Evolutionary conservation across 768 basidiomycete species (phyloP).

Genomic region (Hygrophorus russula): DNA sequence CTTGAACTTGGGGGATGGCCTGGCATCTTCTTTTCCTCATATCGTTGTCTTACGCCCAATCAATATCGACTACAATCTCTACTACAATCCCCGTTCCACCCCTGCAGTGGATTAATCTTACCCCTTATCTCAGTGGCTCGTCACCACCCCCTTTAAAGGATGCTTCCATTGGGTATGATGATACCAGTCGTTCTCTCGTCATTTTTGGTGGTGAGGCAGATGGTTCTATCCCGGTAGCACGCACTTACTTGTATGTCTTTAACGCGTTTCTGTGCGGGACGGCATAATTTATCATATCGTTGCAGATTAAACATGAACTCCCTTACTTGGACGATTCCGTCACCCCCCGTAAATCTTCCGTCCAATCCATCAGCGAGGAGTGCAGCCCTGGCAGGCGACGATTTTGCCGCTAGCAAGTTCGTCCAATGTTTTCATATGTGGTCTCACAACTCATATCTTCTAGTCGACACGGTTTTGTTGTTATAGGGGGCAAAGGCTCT

Average conservation of each 20-base stretch:
- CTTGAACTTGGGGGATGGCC: constrained; percentile 20
- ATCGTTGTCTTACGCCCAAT: constrained; percentile 24
- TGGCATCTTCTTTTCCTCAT: constrained; percentile 14
- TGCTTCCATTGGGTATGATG: constrained; percentile 57
- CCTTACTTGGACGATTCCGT: constrained; percentile 49
- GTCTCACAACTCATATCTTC: constrained; percentile 9
- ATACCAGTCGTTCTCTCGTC: constrained; percentile 43
- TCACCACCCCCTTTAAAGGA: constrained; percentile 57
- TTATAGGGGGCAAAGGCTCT: constrained; percentile 60
- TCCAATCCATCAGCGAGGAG: constrained; percentile 49
- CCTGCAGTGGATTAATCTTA: constrained; percentile 69
- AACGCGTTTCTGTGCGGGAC: background rate
- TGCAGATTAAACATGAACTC: constrained; percentile 51
- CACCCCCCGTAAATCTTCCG: constrained; percentile 35
- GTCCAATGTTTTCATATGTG: constrained; percentile 17
- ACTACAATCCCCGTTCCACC: constrained; percentile 47
- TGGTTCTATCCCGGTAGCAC: constrained; percentile 46
- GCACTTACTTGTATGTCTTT: constrained; percentile 53
- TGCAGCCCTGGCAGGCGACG: constrained; percentile 51
- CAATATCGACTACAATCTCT: constrained; percentile 41
- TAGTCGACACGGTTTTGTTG: constrained; percentile 64
- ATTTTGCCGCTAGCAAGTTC: constrained; percentile 77
- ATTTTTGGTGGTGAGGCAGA: constrained; percentile 71
- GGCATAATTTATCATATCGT: constrained; percentile 6
- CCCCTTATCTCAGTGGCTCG: constrained; percentile 41